These are phyloP conservation scores for Brasenia schreberi DNA, from an alignment of 164 flowering plant species.

Conservation along the genomic window DNA sequence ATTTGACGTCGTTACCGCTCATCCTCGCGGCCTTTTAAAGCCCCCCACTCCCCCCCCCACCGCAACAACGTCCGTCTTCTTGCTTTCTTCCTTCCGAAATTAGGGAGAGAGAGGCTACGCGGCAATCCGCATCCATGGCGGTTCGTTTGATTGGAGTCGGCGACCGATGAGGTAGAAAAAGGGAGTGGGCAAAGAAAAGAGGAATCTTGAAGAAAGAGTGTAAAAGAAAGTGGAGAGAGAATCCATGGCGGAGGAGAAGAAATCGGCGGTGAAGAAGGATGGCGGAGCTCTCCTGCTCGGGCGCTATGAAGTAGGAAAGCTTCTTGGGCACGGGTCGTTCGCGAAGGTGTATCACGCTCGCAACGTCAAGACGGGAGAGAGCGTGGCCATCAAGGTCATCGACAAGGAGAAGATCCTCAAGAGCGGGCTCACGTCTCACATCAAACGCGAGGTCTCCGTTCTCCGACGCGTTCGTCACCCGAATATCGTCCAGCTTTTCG, in stretches of 20 bases:
- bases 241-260: constrained; percentile 4
- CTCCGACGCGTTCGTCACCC: constrained; percentile 26
- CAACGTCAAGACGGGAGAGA: constrained; percentile 9
- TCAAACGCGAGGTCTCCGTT: constrained; percentile 19
- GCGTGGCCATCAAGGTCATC: constrained; percentile 15
- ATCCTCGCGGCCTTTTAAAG: too few species aligned
- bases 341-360: constrained; percentile 18
- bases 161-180: not conserved
- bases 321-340: constrained; percentile 17
- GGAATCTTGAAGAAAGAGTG: not conserved
- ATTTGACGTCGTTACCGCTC: too few species aligned
- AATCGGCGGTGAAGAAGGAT: constrained; percentile 5
- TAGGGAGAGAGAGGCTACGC: not conserved
- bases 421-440: constrained; percentile 13
- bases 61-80: too few species aligned
- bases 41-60: too few species aligned
- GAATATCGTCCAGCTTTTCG: constrained; percentile 25
- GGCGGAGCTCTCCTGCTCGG: constrained; percentile 10
- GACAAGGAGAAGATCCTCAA: constrained; percentile 24
- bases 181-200: not conserved
- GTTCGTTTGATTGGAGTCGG: not conserved
- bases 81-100: not conserved
- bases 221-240: not conserved
- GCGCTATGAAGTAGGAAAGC: constrained; percentile 17
- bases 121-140: not conserved